Base-by-base conservation (phyloP, 768 basidiomycete species). In the Boletus sp. region DNA sequence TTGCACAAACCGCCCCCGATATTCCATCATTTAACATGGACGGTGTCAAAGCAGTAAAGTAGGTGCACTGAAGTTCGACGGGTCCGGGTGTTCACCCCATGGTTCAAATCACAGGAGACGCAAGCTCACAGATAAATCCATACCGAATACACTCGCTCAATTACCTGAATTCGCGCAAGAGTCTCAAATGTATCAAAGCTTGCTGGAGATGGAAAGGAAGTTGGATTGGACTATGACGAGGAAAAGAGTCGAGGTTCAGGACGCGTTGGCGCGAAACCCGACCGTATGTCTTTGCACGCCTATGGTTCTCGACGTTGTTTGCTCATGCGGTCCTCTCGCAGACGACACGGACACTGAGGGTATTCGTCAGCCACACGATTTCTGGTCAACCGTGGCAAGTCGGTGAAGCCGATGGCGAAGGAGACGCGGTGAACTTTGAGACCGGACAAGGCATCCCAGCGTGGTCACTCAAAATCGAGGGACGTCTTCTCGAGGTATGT, bases 191-290 rank as follows among this genome's bases (percentile, higher is more conserved):
- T 97, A 96, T 71, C 83, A 86, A 55, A 85, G 90, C 62, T 75
- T 97, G 38, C 70, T 94, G 27, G 87, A 89, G 59, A 91, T 91
- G 84, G 94, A 97, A 68, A 81, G 89, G 54, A 90, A 88, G 67
- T 75, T 98, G 15, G 94, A 98, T 70, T 97, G 95, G 95, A 95
- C 93, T 4, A 88, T 95, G 78, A 85, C 84, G 67, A 79, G 95
- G 67, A 96, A 96, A 72, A 84, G 81, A 61, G 87, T 87, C 10
- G 94, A 98, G 67, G 85, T 98, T 32, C 90, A 93, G 65, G 94
- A 98, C 66, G 84, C 92, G n/a, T 67, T 95, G 43, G 80, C 81
- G 21, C 80, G 87, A 54, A 84, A 81, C 33, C 83, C 88, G 19
- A 82, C 84, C 5, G 93, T 64, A 54, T 25, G 64, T 63, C 35